phyloP scores from a whole-genome alignment of 1,284 basidiomycete species.

The Sporisorium scitamineum region DNA sequence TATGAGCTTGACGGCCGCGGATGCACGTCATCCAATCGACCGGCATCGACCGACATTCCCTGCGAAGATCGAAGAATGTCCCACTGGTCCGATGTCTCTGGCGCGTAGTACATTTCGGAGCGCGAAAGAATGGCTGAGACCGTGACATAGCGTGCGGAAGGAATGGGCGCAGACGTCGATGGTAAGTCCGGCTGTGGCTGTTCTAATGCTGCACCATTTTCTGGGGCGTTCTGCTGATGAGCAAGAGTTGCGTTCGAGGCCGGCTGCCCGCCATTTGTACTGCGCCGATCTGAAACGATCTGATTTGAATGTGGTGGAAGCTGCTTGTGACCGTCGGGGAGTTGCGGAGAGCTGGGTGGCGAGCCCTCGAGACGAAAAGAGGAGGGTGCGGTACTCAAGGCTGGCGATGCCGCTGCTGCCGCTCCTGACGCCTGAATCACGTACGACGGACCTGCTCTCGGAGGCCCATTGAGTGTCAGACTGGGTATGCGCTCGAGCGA shows the following conservation, averaged over 20 bases:
- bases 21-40: background rate
- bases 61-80: constrained; percentile 32
- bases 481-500: constrained; percentile 21
- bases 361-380: constrained; percentile 40
- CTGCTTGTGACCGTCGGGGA: background rate
- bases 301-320: background rate
- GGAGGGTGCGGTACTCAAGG: constrained; percentile 25
- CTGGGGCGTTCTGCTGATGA: background rate
- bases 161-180: background rate
- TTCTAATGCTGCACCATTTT: background rate
- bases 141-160: constrained; percentile 53
- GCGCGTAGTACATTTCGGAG: constrained; percentile 51
- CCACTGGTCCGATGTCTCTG: constrained; percentile 27
- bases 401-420: constrained; percentile 18
- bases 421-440: background rate
- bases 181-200: background rate
- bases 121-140: constrained; percentile 63
- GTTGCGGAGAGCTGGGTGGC: constrained; percentile 20
- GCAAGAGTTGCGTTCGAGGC: background rate
- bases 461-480: constrained; percentile 13
- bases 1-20: constrained; percentile 1
- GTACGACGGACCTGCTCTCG: background rate
- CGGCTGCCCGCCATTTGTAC: background rate
- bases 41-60: constrained; percentile 4
- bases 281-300: background rate